A percentile compares a stretch with the other conserved stretches of the same genome.
These are phyloP conservation scores for Chaetomiaceae sp. DNA, from an alignment of 2,329 filamentous ascomycete species.

Conservation along the genomic window DNA sequence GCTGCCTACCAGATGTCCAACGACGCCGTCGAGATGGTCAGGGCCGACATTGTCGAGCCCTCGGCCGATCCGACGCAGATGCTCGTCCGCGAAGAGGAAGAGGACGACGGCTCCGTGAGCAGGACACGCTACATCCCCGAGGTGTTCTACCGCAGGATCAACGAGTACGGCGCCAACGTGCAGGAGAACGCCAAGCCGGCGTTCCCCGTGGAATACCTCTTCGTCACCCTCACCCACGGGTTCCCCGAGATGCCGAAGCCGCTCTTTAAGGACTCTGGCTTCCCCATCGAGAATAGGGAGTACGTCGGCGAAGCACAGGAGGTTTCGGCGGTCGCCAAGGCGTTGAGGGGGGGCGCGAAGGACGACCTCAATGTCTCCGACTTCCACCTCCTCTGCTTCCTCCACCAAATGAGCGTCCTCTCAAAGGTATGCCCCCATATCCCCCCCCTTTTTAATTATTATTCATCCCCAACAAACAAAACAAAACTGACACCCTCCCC, in stretches of 20 bases:
- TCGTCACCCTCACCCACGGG: slow-evolving; percentile 93
- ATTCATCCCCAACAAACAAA: not conserved
- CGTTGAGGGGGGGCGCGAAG: slow-evolving; percentile 55
- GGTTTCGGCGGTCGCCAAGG: slow-evolving; percentile 60
- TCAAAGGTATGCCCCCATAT: slow-evolving; percentile 64
- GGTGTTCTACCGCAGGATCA: slow-evolving; percentile 92
- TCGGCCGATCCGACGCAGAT: slow-evolving; percentile 90
- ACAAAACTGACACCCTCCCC: slow-evolving; percentile 1
- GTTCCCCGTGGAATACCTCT: slow-evolving; percentile 93
- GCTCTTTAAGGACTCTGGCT: slow-evolving; percentile 66
- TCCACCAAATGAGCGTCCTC: slow-evolving; percentile 74
- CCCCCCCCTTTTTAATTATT: not conserved
- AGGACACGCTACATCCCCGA: slow-evolving; percentile 89
- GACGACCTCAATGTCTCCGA: slow-evolving; percentile 71
- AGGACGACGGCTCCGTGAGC: slow-evolving; percentile 65
- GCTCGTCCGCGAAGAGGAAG: slow-evolving; percentile 89
- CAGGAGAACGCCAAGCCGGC: slow-evolving; percentile 95
- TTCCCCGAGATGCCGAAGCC: slow-evolving; percentile 80
- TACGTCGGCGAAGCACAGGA: slow-evolving; percentile 83
- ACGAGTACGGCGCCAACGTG: slow-evolving; percentile 93
- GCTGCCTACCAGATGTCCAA: slow-evolving; percentile 94
- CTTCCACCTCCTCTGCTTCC: slow-evolving; percentile 88
- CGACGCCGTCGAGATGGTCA: slow-evolving; percentile 93
- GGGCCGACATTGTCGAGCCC: slow-evolving; percentile 89
- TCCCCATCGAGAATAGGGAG: slow-evolving; percentile 89